A percentile compares a stretch with the other conserved stretches of the same genome.
phyloP scores from a whole-genome alignment of 106 monocot genomes.

The Acorus calamus region DNA sequence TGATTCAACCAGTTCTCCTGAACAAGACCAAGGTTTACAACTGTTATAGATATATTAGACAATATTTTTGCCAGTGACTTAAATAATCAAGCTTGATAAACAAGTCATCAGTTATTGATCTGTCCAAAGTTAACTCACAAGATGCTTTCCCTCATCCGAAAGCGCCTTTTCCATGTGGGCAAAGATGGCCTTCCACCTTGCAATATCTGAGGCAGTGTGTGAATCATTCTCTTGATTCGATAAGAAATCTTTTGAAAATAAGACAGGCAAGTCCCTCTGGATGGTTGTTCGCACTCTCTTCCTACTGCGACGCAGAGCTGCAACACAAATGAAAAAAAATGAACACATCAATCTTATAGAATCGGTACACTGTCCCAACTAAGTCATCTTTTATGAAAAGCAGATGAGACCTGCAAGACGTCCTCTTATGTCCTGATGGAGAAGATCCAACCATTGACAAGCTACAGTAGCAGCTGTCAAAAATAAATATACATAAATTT shows the following conservation, averaged over 20 bases:
- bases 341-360: too few relatives aligned
- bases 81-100: background rate
- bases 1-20: conserved; percentile 74
- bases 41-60: background rate
- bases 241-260: conserved; percentile 38
- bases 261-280: conserved; percentile 56
- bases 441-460: conserved; percentile 79
- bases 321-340: conserved; percentile 4
- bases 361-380: too few relatives aligned
- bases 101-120: background rate
- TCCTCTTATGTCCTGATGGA: conserved; percentile 68
- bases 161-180: conserved; percentile 64
- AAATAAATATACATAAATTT: background rate
- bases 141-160: conserved; percentile 57
- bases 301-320: conserved; percentile 67
- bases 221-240: conserved; percentile 26
- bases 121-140: conserved; percentile 42
- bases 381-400: too few relatives aligned
- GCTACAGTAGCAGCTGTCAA: conserved; percentile 71
- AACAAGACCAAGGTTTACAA: conserved; percentile 4
- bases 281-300: conserved; percentile 72
- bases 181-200: conserved; percentile 67
- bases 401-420: conserved; percentile 55
- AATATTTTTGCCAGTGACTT: background rate
- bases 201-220: conserved; percentile 12